Base-by-base conservation (phyloP, 352 stramenopile species). In the Phytopythium boreale region DNA sequence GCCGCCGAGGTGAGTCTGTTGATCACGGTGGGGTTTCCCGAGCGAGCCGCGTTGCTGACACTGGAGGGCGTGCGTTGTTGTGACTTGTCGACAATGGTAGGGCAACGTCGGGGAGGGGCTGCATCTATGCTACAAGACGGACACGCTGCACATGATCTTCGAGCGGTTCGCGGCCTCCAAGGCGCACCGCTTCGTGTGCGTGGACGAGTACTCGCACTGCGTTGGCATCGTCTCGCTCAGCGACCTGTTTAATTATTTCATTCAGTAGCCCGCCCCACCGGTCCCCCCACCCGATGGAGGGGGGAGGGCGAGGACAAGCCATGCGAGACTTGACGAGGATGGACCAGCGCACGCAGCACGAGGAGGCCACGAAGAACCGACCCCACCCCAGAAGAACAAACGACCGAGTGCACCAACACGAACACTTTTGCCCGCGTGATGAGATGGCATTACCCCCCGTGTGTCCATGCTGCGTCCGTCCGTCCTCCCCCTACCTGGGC, bases 201-300 rank as follows among this genome's bases (percentile, higher is more conserved):
- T 92, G 70, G 85, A 95, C 76, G 85, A 93, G 74, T 90, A 86
- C 73, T 80, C 71, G 65, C 84, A 79, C 53, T 93, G 84, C 68
- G 84, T 93, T 53, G 87, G 87, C 59, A 76, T 95, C 66, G 82
- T 95, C 72, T 91, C 87, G 58, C 82, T 95, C 61, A 93, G 87
- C 67, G 87, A 95, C 75, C 75, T 95, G 80, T 95, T 95, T 82
- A 92, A 93, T 84, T 95, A 95, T 88, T 95, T 95, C 75, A 75
- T 95, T 58, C 72, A 93, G 66, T 89, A 93, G 76, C 70, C 55
- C 53, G 52, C n/a, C 9, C 31, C 31, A 8, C 31, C 31, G 8
- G 31, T 8, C 8, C 31, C 31, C 31, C 31, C 31, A n/a, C n/a
- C n/a, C n/a, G n/a, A n/a, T 36, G 4, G 31, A 36, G 31, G 3